Percentiles rank a stretch among this genome's conserved stretches.
Conservation (phyloP, 108 stramenopile genomes). For the Pseudonitzschia multistriata region DNA sequence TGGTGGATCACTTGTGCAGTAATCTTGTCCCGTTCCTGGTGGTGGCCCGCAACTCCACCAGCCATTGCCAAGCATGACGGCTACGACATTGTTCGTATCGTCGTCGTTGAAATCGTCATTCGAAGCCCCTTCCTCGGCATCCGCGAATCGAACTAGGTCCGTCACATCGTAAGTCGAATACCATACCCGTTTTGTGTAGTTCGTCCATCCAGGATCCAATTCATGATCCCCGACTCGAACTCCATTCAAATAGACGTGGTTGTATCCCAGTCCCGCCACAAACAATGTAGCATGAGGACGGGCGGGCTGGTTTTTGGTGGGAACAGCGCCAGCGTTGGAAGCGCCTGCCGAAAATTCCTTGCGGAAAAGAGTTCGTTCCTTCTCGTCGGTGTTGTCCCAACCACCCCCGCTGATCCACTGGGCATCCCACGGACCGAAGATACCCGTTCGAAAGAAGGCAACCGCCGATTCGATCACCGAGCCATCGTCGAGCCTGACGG, state of each 20-base stretch:
- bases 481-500: slow-evolving; percentile 10
- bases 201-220: slow-evolving; percentile 32
- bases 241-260: slow-evolving; percentile 26
- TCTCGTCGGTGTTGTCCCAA: background rate
- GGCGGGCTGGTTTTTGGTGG: background rate
- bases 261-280: slow-evolving; percentile 27
- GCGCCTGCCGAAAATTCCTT: slow-evolving; percentile 17
- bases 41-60: slow-evolving; percentile 29
- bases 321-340: background rate
- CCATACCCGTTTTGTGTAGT: slow-evolving; percentile 26
- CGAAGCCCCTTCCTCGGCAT: background rate
- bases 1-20: slow-evolving; percentile 16
- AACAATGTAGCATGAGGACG: slow-evolving; percentile 20
- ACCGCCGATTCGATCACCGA: slow-evolving; percentile 1
- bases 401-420: slow-evolving; percentile 25
- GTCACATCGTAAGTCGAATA: slow-evolving; percentile 27
- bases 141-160: background rate
- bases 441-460: slow-evolving; percentile 17
- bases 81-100: slow-evolving; percentile 17
- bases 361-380: slow-evolving; percentile 13
- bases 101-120: background rate
- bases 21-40: slow-evolving; percentile 14
- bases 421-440: slow-evolving; percentile 21
- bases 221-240: slow-evolving; percentile 16
- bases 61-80: slow-evolving; percentile 32